Base-by-base conservation (phyloP, 805 yeast species). In the Yarrowia sp. region DNA sequence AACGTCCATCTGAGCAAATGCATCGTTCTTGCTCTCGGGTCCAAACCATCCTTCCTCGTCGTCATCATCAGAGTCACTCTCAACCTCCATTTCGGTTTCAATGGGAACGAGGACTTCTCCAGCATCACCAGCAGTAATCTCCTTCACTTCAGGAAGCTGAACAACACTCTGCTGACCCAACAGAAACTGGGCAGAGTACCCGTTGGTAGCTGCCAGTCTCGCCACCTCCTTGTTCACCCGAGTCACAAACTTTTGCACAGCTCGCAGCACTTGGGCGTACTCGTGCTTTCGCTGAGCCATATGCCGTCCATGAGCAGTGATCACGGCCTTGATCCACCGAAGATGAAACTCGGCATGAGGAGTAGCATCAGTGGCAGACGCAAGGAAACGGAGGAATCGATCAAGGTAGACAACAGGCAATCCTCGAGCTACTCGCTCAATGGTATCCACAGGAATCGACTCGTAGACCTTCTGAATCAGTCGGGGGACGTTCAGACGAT, bases 301-400 rank as follows among this genome's bases (percentile, higher is more conserved):
- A 77, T 85, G 89, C 71, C 83, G 83, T 12, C 99, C 98, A 76
- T 94, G 98, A 19, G 83, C 77, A 1, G 89, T 82, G 16, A 95
- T 77, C 5, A 92, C 73, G 15, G 84, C 80, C 72, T 88, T 86
- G 42, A 94, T 83, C 98, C 99, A 95, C 11, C 89, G 73, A 71
- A 95, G 77, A 73, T 88, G 87, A 80, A 88, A 92, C 79, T 95
- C 98, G 32, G 94, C 76, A 78, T 95, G 98, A 42, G 86, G 92
- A 7, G 92, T 86, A 3, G 88, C 90, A 76, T 84, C 84, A 43
- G 87, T 82, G 71, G 85, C 83, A 50, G 85, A 84, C 1, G 91
- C 95, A 73, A 95, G 83, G 71, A 91, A 92, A 42, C 81, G 79
- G 55, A 95, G 77, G 43, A 94, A 74, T 69, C 89, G 84, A 50